These are phyloP conservation scores for Paspalum notatum DNA, from an alignment of 176 grass and related monocot species.

Conservation along the genomic window DNA sequence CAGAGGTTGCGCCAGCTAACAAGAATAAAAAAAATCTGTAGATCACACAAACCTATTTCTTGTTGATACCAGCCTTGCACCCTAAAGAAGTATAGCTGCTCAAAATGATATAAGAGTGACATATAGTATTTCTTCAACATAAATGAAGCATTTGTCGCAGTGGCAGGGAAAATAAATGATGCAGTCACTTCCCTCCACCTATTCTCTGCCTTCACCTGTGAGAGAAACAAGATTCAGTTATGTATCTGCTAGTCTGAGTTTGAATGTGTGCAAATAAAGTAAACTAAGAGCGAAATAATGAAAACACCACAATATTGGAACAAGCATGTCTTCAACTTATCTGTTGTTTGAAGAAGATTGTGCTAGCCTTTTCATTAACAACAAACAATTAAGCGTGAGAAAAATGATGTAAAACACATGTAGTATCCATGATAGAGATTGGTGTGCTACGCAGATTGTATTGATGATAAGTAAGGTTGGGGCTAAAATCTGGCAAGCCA, in stretches of 20 bases:
- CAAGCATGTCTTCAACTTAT: constrained; percentile 17
- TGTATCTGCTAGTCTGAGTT: constrained; percentile 20
- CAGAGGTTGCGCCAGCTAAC: not conserved
- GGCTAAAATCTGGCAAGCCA: too few relatives aligned
- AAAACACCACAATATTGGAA: constrained; percentile 40
- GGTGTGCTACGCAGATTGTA: too few relatives aligned
- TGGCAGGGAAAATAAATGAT: constrained; percentile 83
- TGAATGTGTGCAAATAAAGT: constrained; percentile 25
- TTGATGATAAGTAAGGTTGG: too few relatives aligned
- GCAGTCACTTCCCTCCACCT: constrained; percentile 95
- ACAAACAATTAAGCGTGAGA: not conserved
- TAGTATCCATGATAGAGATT: not conserved
- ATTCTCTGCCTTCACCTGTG: constrained; percentile 79
- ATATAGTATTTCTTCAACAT: constrained; percentile 92
- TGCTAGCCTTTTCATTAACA: not conserved
- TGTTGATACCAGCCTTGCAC: constrained; percentile 57
- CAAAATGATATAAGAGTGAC: constrained; percentile 85
- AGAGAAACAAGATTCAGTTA: constrained; percentile 34
- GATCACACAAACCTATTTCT: constrained; percentile 51
- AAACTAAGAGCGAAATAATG: constrained; percentile 11
- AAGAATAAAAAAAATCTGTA: constrained; percentile 26
- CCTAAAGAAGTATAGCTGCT: constrained; percentile 81
- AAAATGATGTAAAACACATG: not conserved
- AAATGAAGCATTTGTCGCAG: constrained; percentile 90
- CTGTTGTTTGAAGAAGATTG: constrained; percentile 12